Percentiles rank a stretch among this genome's conserved stretches.
Evolutionary conservation across 1,284 basidiomycete genomes (phyloP).

Genomic region (Cryptococcus sp.): DNA sequence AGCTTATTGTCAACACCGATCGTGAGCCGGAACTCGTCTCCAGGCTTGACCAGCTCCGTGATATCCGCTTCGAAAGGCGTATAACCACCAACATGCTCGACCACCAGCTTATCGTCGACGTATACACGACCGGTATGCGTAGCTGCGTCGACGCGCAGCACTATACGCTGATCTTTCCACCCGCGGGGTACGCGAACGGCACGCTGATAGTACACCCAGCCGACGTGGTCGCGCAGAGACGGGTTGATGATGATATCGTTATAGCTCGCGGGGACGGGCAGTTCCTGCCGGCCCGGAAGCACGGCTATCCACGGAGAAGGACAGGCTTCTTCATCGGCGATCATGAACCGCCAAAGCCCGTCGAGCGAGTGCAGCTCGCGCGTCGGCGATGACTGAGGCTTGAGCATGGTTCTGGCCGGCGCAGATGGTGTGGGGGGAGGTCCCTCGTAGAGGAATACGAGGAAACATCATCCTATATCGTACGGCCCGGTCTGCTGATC

Average conservation of each 20-base stretch:
- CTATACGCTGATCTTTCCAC: constrained; percentile 22
- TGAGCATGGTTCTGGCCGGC: constrained; percentile 2
- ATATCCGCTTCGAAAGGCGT: constrained; percentile 32
- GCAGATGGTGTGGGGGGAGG: neutral
- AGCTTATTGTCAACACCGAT: constrained; percentile 30
- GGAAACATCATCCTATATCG: too few relatives aligned
- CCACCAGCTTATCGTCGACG: constrained; percentile 23
- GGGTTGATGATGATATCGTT: constrained; percentile 40
- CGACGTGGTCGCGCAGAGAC: constrained; percentile 36
- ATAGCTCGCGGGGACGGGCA: constrained; percentile 35
- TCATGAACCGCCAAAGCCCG: constrained; percentile 19
- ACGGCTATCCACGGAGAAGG: constrained; percentile 12
- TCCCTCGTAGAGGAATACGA: neutral
- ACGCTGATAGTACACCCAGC: constrained; percentile 36
- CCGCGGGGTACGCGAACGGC: constrained; percentile 20
- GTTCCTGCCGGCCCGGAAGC: constrained; percentile 22
- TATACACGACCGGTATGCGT: constrained; percentile 32
- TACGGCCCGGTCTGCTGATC: too few relatives aligned
- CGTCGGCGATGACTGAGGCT: constrained; percentile 8
- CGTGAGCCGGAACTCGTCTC: constrained; percentile 23
- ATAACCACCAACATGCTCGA: constrained; percentile 29
- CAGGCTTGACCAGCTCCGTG: constrained; percentile 16
- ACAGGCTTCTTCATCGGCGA: constrained; percentile 4
- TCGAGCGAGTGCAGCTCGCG: constrained; percentile 19
- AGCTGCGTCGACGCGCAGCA: constrained; percentile 25